These are phyloP conservation scores for Xylaria sp. DNA, from an alignment of 2,329 filamentous ascomycete species.

Conservation along the genomic window DNA sequence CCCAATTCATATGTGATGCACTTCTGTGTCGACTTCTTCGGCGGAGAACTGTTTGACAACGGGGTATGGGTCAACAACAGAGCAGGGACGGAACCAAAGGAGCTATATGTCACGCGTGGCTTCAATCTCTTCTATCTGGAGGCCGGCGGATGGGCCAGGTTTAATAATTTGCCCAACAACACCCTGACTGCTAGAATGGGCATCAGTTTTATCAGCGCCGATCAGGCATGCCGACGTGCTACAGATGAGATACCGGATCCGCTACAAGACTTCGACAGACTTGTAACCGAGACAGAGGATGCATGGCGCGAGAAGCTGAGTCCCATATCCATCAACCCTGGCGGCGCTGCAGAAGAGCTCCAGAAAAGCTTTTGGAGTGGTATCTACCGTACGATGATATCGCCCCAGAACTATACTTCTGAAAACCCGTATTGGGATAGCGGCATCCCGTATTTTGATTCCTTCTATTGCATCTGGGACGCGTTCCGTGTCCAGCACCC, in stretches of 20 bases:
- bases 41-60: conserved; percentile 42
- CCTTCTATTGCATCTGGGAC: conserved; percentile 62
- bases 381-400: conserved; percentile 63
- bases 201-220: conserved; percentile 63
- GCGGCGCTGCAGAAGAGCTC: conserved; percentile 52
- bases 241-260: conserved; percentile 64
- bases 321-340: conserved; percentile 53
- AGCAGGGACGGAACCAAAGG: conserved; percentile 42
- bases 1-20: conserved; percentile 59
- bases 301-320: conserved; percentile 61
- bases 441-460: conserved; percentile 66
- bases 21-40: conserved; percentile 63
- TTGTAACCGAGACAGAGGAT: conserved; percentile 51
- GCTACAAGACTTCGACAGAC: conserved; percentile 58
- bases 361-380: conserved; percentile 65
- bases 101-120: conserved; percentile 43
- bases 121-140: conserved; percentile 48
- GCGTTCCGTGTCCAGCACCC: conserved; percentile 65
- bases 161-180: conserved; percentile 47
- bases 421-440: conserved; percentile 66
- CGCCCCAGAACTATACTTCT: conserved; percentile 67
- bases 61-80: conserved; percentile 46
- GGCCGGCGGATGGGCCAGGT: conserved; percentile 59
- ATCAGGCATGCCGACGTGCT: conserved; percentile 64
- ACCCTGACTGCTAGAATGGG: conserved; percentile 63